Conservation (phyloP, 768 basidiomycete species). For the Xanthoconium stramineum region DNA sequence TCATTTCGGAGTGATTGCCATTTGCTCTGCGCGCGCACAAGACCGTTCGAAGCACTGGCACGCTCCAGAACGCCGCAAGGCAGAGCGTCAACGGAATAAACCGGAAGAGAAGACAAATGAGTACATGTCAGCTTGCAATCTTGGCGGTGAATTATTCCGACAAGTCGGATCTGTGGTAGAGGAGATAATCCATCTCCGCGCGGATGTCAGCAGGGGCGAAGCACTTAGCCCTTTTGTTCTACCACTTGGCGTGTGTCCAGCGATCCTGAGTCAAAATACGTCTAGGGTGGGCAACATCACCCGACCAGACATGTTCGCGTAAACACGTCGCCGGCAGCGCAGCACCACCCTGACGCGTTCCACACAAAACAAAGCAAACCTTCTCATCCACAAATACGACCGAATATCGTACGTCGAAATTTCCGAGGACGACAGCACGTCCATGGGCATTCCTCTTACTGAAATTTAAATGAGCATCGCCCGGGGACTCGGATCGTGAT, state of each 20-base stretch:
- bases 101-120: neutral
- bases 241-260: neutral
- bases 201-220: neutral
- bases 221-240: neutral
- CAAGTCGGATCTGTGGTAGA: conserved; percentile 4
- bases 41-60: neutral
- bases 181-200: conserved; percentile 11
- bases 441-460: neutral
- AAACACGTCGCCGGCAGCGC: neutral
- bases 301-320: neutral
- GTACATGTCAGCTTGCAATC: conserved; percentile 1
- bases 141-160: conserved; percentile 6
- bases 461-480: neutral
- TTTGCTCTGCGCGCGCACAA: neutral
- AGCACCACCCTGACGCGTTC: neutral
- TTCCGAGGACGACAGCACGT: conserved; percentile 22
- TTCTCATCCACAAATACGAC: conserved; percentile 9
- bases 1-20: conserved; percentile 18
- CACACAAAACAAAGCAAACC: neutral
- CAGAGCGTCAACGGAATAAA: neutral
- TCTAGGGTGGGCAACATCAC: neutral
- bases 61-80: conserved; percentile 8
- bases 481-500: conserved; percentile 5
- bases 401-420: conserved; percentile 11
- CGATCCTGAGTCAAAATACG: neutral